phyloP scores from a whole-genome alignment of 2,329 filamentous ascomycete species.

The Aspergillus intermedius region DNA sequence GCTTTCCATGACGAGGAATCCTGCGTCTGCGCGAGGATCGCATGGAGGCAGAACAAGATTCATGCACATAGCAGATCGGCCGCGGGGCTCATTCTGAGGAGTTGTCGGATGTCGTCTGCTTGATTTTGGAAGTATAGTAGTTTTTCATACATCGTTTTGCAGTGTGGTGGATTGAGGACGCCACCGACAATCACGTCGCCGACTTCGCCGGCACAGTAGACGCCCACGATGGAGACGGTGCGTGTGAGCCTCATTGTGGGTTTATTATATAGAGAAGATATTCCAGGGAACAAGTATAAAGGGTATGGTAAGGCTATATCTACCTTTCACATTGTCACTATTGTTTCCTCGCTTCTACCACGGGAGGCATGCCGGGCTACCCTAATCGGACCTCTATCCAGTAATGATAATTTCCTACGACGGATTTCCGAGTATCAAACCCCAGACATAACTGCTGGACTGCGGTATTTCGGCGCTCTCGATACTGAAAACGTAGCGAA shows the following conservation, averaged over 20 bases:
- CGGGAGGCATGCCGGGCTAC: no score
- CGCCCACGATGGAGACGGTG: conserved; percentile 10
- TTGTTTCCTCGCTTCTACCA: no score
- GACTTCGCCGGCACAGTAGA: conserved; percentile 29
- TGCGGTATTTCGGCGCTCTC: no score
- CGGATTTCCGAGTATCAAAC: no score
- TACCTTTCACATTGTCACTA: no score
- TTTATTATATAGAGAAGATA: background rate
- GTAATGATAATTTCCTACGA: no score
- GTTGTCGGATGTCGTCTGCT: conserved; percentile 34
- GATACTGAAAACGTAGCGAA: no score
- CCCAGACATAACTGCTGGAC: no score
- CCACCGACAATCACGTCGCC: conserved; percentile 46
- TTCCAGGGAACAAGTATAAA: no score
- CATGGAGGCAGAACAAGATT: conserved; percentile 40
- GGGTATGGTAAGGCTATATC: no score
- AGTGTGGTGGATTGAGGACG: conserved; percentile 32
- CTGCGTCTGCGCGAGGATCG: conserved; percentile 38
- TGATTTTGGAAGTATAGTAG: conserved; percentile 36
- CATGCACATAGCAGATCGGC: conserved; percentile 31
- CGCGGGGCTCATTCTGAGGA: conserved; percentile 42
- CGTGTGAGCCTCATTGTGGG: background rate
- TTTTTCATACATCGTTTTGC: conserved; percentile 45
- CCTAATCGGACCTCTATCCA: no score
- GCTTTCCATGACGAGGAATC: conserved; percentile 41